Evolutionary conservation across 352 stramenopile species (phyloP), one percentile per base, ranked within the genome.

Genomic region (Labyrinthula sp.): DNA sequence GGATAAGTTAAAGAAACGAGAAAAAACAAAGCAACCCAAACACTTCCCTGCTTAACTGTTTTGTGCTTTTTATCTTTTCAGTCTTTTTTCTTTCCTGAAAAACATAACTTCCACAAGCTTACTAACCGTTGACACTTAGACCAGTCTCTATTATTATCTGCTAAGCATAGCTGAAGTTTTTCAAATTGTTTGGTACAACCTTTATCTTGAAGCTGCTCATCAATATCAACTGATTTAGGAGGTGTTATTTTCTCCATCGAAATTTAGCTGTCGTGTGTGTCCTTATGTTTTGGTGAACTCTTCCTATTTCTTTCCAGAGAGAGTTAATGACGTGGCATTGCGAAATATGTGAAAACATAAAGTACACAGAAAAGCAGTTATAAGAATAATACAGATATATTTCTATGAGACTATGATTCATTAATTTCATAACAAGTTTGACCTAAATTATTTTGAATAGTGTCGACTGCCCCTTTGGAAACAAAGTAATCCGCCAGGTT

Each of bases 361-460:
- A n/a, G n/a, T n/a, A n/a, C n/a, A n/a, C n/a, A n/a, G n/a, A n/a
- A n/a, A n/a, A n/a, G n/a, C n/a, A n/a, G n/a, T n/a, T n/a, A n/a
- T n/a, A n/a, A n/a, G n/a, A n/a, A n/a, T n/a, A n/a, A n/a, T n/a
- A n/a, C n/a, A n/a, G n/a, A n/a, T n/a, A n/a, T n/a, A n/a, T n/a
- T n/a, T n/a, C n/a, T n/a, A n/a, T n/a, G n/a, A n/a, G n/a, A n/a
- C n/a, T n/a, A n/a, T n/a, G n/a, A n/a, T n/a, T n/a, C n/a, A n/a
- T n/a, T n/a, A n/a, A n/a, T n/a, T 18, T 95, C 85, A 66, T 94
- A 94, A 59, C 77, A 89, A 7, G 80, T 93, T 35, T 89, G 65
- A 0, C 79, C 79, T 0, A 82, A 64, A 9, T 56, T 65, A 63
- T 95, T 95, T 30, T 74, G 60, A 26, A 90, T 71, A 41, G 65